Base-by-base conservation (phyloP, 2,329 filamentous ascomycete genomes). In the Myotisia sp. region DNA sequence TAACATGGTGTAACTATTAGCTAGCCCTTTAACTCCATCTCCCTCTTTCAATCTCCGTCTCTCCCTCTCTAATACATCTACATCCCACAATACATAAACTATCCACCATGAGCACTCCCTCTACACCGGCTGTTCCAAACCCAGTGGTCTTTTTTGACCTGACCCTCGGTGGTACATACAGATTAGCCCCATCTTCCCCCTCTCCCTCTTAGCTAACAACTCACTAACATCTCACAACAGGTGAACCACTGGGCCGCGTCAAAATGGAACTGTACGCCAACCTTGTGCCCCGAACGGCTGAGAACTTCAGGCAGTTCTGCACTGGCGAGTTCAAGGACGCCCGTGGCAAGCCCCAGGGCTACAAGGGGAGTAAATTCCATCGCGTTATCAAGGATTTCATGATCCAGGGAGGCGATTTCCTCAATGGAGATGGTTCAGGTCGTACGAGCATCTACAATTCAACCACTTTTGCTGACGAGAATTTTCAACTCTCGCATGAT, bases 261-360 rank as follows among this genome's bases (percentile, higher is more conserved):
- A 86, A 81, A 45, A 85, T 93, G 56, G 83, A 94, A 60, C 74
- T 98, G 41, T 94, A 90, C 66, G 75, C 77, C 41, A 71, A 92
- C 59, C 67, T 79, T 14, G 80, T 84, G 0, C 85, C 86, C 43
- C 78, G 77, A 49, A 95, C 90, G 6, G 83, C 85, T 19, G 90
- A 95, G 59, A 95, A 95, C 65, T 95, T 98, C 57, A 81, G 86
- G 29, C 84, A 92, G 53, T 93, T 93, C 63, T 94, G 86, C 63
- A 95, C 87, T 0, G 90, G 90, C 48, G 87, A 95, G 65, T 76
- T 71, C 45, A 92, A 85, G 62, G 81, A 81, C 52, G 58, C 71
- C 33, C 70, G 74, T 6, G 83, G 84, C 21, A 69, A 76, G 42
- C 79, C 86, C 1, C 81, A 92, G 53, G 90, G 90, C 42, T 98